phyloP scores from a whole-genome alignment of 805 yeast species.

The Cyberlindnera americana region DNA sequence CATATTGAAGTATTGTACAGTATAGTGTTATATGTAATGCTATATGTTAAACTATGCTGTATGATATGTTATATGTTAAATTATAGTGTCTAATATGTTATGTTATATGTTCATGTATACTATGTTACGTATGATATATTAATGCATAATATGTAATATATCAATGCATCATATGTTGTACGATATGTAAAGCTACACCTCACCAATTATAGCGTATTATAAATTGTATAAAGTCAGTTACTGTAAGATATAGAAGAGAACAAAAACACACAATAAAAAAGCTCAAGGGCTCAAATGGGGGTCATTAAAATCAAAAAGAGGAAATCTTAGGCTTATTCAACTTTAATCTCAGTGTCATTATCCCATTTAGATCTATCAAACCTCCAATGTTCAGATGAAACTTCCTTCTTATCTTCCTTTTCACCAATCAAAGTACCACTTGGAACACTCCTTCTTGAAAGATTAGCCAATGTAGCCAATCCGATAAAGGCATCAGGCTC shows the following conservation, averaged over 20 bases:
- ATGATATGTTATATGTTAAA: too few relatives aligned
- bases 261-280: neutral
- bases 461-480: constrained; percentile 45
- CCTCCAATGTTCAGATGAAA: constrained; percentile 65
- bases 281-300: too few relatives aligned
- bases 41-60: too few relatives aligned
- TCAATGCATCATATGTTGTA: neutral
- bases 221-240: neutral
- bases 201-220: constrained; percentile 2
- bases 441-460: constrained; percentile 62
- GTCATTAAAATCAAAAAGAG: neutral
- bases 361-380: constrained; percentile 52
- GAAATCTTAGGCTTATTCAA: constrained; percentile 4
- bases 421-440: constrained; percentile 59
- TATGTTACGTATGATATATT: neutral
- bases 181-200: neutral
- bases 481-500: constrained; percentile 37
- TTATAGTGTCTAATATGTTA: too few relatives aligned
- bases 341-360: constrained; percentile 52
- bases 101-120: neutral
- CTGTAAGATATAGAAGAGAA: neutral
- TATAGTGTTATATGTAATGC: too few relatives aligned
- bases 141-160: neutral
- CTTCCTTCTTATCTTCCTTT: constrained; percentile 48
- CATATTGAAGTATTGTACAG: too few relatives aligned